These are phyloP conservation scores for Gnomoniopsis sp. DNA, from an alignment of 2,329 filamentous ascomycete species.

Conservation along the genomic window DNA sequence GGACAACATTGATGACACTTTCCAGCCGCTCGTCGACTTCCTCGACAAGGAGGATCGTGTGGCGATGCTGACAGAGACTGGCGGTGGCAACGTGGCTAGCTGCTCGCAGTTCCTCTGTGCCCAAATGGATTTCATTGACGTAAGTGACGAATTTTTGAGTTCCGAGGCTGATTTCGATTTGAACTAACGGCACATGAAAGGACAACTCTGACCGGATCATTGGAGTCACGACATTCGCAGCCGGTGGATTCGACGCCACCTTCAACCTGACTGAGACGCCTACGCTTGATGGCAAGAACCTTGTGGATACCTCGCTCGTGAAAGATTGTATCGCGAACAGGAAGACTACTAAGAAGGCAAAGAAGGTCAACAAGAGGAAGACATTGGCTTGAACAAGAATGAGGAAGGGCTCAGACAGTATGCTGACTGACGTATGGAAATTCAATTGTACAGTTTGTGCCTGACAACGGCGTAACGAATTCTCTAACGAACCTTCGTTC, in stretches of 20 bases:
- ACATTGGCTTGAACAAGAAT: not conserved
- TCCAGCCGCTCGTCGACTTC: constrained; percentile 30
- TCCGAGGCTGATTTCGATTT: not conserved
- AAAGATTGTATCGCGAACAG: constrained; percentile 17
- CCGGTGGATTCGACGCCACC: constrained; percentile 23
- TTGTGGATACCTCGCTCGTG: constrained; percentile 15
- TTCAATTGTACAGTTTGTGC: too few species aligned
- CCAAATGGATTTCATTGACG: constrained; percentile 24
- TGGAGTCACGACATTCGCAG: constrained; percentile 24
- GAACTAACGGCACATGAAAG: not conserved
- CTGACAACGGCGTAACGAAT: too few species aligned
- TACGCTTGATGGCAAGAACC: constrained; percentile 17
- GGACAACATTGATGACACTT: constrained; percentile 35
- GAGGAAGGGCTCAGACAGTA: not conserved
- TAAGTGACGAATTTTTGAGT: not conserved
- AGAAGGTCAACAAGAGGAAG: not conserved
- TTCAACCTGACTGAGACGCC: constrained; percentile 27
- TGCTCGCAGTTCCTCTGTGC: constrained; percentile 29
- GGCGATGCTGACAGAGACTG: constrained; percentile 32
- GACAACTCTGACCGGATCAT: constrained; percentile 27
- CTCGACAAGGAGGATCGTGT: constrained; percentile 29
- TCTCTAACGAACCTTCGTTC: too few species aligned
- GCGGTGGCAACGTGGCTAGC: constrained; percentile 29
- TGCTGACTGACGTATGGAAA: too few species aligned
- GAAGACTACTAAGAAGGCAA: not conserved